Base-by-base conservation (phyloP, 2,329 filamentous ascomycete genomes). In the Cladorrhinum sp. region DNA sequence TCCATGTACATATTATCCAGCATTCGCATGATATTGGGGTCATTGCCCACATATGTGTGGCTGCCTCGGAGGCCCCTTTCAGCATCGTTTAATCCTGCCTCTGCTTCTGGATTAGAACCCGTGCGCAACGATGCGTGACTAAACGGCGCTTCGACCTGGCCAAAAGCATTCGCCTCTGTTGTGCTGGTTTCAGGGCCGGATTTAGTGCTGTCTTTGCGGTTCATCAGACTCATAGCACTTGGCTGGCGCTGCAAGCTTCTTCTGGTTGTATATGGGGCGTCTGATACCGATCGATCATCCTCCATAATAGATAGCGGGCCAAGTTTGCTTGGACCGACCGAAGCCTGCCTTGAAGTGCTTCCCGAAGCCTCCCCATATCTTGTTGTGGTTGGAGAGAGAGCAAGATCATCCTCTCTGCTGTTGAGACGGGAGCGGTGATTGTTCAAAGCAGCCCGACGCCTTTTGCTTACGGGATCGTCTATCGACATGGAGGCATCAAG, bases 401-500 rank as follows among this genome's bases (percentile, higher is more conserved):
- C 49, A 63, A 59, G 8, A 57, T 69, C 64, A 55, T 72, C 67
- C 53, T 72, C 69, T 9, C 69, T 71, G 56, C 72, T 76, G 53
- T 72, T 74, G 27, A 80, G 70, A 24, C 81, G 76, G 24, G 78
- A 75, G 59, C 75, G 78, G 64, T 84, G 82, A 12, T 68, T 77
- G 63, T 84, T 84, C n/a, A 79, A 68, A 0, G 80, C 80, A 13
- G 79, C 78, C 27, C 79, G 78, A 57, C 79, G 79, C 65, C 79
- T 79, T 70, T 79, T 82, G 2, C 84, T 77, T 7, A 84, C 74
- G 0, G 86, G 79, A 65, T 89, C 87, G 69, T 93, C 89, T 64
- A 95, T 92, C 0, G 90, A 92, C 77, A 91, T 93, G 1, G 92
- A 96, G 6, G 95, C 95, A 74, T 98, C 95, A 27, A 96, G 80